A percentile compares a stretch with the other conserved stretches of the same genome.
Evolutionary conservation across 257 asterid species (phyloP).

Genomic region (Plectranthus barbatus): DNA sequence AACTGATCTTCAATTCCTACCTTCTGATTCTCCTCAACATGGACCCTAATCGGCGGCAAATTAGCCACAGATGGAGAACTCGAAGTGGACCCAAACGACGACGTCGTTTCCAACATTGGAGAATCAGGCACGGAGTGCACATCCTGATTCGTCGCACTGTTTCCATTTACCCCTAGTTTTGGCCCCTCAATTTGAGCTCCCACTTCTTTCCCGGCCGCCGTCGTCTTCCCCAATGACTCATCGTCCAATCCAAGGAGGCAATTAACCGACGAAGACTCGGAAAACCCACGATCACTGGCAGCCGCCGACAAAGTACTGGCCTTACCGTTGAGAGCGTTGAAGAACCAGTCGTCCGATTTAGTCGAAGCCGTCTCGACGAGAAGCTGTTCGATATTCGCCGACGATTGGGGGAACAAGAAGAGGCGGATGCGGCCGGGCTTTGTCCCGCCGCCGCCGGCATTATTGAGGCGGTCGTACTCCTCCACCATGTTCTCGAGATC

Average conservation of each 20-base stretch:
- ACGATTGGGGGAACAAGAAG: constrained; percentile 32
- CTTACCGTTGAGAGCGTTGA: constrained; percentile 68
- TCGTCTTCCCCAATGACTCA: constrained; percentile 26
- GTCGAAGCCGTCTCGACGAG: constrained; percentile 43
- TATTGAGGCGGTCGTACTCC: constrained; percentile 69
- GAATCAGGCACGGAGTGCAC: constrained; percentile 79
- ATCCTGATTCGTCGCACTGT: constrained; percentile 34
- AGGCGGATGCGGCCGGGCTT: constrained; percentile 60
- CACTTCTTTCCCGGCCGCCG: constrained; percentile 27
- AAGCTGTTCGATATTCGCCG: constrained; percentile 34
- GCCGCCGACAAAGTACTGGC: constrained; percentile 27
- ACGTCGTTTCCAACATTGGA: constrained; percentile 63
- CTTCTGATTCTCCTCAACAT: constrained; percentile 55
- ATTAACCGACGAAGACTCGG: constrained; percentile 76
- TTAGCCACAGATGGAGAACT: constrained; percentile 65
- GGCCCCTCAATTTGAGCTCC: constrained; percentile 37
- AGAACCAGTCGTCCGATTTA: constrained; percentile 85
- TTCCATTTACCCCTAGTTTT: constrained; percentile 35
- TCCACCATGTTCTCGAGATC: constrained; percentile 92
- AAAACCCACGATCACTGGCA: constrained; percentile 38
- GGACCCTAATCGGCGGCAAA: constrained; percentile 73
- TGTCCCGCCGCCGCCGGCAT: constrained; percentile 2
- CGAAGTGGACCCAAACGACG: constrained; percentile 85
- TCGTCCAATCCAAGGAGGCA: constrained; percentile 68
- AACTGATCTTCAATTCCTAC: constrained; percentile 65